Evolutionary conservation across 2,329 filamentous ascomycete genomes (phyloP).

Genomic region (Gnomoniopsis smithogilvyi): DNA sequence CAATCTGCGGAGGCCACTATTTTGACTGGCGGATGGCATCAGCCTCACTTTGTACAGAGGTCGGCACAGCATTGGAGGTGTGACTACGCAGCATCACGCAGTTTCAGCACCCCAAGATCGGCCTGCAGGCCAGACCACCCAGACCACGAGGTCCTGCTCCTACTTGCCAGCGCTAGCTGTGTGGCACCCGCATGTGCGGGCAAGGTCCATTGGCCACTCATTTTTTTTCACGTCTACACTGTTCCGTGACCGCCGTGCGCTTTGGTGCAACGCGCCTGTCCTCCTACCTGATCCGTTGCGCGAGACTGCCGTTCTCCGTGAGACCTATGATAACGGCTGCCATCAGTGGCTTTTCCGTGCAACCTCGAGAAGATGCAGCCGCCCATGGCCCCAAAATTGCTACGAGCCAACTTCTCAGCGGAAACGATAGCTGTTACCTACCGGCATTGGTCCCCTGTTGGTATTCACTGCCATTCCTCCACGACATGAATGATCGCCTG

Average conservation of each 20-base stretch:
- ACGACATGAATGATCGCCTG: slow-evolving; percentile 5
- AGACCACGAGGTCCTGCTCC: background rate
- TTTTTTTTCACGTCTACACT: background rate
- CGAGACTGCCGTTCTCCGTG: background rate
- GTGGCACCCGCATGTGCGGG: background rate
- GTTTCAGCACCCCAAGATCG: slow-evolving; percentile 15
- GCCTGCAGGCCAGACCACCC: slow-evolving; percentile 2
- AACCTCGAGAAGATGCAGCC: slow-evolving; percentile 2
- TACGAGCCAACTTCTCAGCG: slow-evolving; percentile 1
- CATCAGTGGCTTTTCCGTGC: slow-evolving; percentile 1
- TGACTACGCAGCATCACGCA: slow-evolving; percentile 8
- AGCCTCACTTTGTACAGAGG: slow-evolving; percentile 15
- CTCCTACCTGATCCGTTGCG: background rate
- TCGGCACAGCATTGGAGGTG: slow-evolving; percentile 3
- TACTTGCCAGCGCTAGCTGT: background rate
- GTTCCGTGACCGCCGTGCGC: background rate
- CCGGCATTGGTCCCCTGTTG: background rate
- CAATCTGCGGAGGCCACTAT: background rate
- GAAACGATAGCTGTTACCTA: slow-evolving; percentile 5
- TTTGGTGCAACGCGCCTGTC: slow-evolving; percentile 2
- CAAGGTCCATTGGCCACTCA: background rate
- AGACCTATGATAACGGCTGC: background rate
- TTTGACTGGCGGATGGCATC: slow-evolving; percentile 11
- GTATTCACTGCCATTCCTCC: slow-evolving; percentile 6
- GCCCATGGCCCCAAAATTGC: background rate